Conservation (phyloP, 805 yeast genomes). For the Blastobotrys peoriensis region DNA sequence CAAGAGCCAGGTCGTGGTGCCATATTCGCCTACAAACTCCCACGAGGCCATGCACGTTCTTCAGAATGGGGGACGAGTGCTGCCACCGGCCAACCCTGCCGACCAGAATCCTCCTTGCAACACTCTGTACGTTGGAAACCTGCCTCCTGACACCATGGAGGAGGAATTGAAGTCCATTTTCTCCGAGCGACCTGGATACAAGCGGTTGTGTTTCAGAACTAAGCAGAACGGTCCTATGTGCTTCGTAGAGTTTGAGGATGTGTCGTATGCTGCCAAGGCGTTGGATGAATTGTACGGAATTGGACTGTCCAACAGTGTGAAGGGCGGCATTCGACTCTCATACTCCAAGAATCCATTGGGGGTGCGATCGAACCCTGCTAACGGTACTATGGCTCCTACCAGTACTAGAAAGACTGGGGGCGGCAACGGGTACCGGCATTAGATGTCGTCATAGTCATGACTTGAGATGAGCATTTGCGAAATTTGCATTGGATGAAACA, state of each 20-base stretch:
- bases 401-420: not conserved
- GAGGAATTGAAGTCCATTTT: constrained; percentile 83
- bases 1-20: constrained; percentile 25
- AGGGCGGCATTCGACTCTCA: constrained; percentile 91
- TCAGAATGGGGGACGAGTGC: constrained; percentile 34
- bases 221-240: constrained; percentile 95
- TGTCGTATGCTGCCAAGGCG: constrained; percentile 87
- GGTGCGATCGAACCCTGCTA: constrained; percentile 57
- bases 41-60: constrained; percentile 31
- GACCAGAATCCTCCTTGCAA: constrained; percentile 99
- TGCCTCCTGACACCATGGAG: constrained; percentile 96
- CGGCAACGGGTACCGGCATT: not conserved
- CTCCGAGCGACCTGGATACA: constrained; percentile 85
- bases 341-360: constrained; percentile 97
- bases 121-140: constrained; percentile 91
- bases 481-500: too few species aligned
- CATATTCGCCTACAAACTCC: constrained; percentile 28
- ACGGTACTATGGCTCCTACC: not conserved
- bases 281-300: constrained; percentile 91
- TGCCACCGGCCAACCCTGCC: constrained; percentile 81
- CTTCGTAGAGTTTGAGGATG: constrained; percentile 97
- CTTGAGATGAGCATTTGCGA: too few species aligned
- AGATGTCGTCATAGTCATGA: not conserved
- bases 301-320: constrained; percentile 78
- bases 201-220: constrained; percentile 85